Evolutionary conservation across 2,329 filamentous ascomycete species (phyloP), one percentile per base, ranked within the genome.

Genomic region (Fusarium scirpi): DNA sequence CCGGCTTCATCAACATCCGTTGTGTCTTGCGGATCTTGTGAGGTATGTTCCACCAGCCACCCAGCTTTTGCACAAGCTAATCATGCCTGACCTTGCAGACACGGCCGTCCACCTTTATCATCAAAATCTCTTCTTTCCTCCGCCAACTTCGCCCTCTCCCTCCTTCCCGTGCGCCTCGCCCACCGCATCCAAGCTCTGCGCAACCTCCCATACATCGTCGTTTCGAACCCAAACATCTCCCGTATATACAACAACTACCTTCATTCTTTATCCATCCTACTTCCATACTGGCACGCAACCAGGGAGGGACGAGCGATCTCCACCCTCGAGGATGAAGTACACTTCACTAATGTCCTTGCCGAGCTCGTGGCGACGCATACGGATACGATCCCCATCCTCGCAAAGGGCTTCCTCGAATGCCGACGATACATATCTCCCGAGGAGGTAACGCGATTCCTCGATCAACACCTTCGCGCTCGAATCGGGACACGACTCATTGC

Each of bases 241-340:
- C 91, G 92, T 76, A 99, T 99, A 71, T 97, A 98, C 85, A 91
- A 93, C 81, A 98, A 98, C 81, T 99, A 99, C 80, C 86, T 97
- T 46, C 94, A 98, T 81, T 97, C 94, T 4, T 85, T 99, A 22
- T 95, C 93, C 4, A 97, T 94, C 1, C 86, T 99, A 18, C 87
- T 98, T 6, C 94, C 95, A 8, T 98, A 95, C 83, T 81, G 80
- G 76, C 79, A 81, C 76, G 90, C 91, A 32, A 86, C 79, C 9
- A 73, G 73, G 45, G 70, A 76, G 29, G 79, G 79, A 44, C 76
- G 71, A 11, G 75, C 81, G 53, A 82, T 83, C 44, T 71, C 85
- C 51, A 93, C 89, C 2, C 84, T 96, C 47, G 91, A 97, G 63
- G 94, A 97, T 72, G 96, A 98, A 81, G 91, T 94, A 69, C 87